A percentile compares a stretch with the other conserved stretches of the same genome.
phyloP scores from a whole-genome alignment of 306 rosid species.

The cucumber (Cucumis sativus) region DNA sequence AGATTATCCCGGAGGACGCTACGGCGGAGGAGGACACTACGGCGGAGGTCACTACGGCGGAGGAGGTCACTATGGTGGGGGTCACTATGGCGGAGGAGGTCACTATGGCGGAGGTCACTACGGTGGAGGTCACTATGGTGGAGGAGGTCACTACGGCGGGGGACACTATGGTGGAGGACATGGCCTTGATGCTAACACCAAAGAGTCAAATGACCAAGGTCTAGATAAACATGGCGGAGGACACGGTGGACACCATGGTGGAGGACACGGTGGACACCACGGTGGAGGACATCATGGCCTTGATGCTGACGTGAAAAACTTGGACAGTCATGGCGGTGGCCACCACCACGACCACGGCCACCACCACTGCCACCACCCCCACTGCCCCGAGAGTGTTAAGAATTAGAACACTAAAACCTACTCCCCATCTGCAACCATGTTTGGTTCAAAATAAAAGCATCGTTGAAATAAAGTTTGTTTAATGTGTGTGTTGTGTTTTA shows the following conservation, averaged over 20 bases:
- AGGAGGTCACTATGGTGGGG: too few species aligned
- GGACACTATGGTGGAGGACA: too few species aligned
- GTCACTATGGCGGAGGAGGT: too few species aligned
- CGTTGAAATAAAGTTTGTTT: not conserved
- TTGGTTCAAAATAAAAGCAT: not conserved
- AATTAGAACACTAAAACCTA: not conserved
- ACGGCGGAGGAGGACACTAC: too few species aligned
- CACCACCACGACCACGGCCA: not conserved
- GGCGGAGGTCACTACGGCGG: too few species aligned
- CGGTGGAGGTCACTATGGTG: too few species aligned
- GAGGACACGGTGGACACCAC: too few species aligned
- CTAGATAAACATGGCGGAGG: too few species aligned
- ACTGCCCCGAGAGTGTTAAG: not conserved
- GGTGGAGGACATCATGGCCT: not conserved
- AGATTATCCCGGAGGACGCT: too few species aligned
- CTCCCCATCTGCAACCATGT: not conserved
- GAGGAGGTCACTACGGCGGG: not conserved
- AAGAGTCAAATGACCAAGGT: too few species aligned
- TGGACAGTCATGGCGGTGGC: not conserved
- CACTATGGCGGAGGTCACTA: not conserved
- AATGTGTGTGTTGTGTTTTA: not conserved
- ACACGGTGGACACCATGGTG: too few species aligned
- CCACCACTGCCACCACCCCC: not conserved
- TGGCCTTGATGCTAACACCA: too few species aligned
- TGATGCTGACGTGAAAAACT: not conserved